These are phyloP conservation scores for Malassezia nana DNA, from an alignment of 1,284 basidiomycete species.

Conservation along the genomic window DNA sequence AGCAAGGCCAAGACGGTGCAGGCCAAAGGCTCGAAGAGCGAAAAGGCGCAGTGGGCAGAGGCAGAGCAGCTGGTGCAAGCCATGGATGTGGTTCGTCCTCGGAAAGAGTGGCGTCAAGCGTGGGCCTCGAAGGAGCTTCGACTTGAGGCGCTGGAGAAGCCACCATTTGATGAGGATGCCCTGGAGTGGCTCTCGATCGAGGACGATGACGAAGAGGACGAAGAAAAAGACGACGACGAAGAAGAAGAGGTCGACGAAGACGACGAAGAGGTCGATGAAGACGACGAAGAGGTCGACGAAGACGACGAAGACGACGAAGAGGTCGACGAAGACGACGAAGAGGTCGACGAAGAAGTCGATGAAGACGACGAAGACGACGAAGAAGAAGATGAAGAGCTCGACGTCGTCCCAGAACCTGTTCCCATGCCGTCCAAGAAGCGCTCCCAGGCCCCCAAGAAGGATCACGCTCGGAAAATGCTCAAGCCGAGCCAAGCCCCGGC, in stretches of 20 bases:
- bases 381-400: constrained; percentile 7
- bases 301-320: constrained; percentile 23
- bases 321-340: constrained; percentile 19
- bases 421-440: constrained; percentile 1
- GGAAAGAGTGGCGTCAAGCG: constrained; percentile 31
- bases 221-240: constrained; percentile 24
- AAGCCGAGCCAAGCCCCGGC: background rate
- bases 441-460: background rate
- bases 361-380: constrained; percentile 16
- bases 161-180: constrained; percentile 21
- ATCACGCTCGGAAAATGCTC: background rate
- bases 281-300: constrained; percentile 27
- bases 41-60: constrained; percentile 15
- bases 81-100: constrained; percentile 15
- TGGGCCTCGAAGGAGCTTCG: constrained; percentile 30
- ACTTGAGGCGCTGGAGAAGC: constrained; percentile 23
- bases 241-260: constrained; percentile 19
- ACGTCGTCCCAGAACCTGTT: background rate
- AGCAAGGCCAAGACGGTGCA: constrained; percentile 8
- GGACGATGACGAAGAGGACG: constrained; percentile 30
- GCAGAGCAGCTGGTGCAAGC: constrained; percentile 13
- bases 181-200: constrained; percentile 16
- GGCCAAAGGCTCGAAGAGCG: constrained; percentile 19
- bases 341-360: constrained; percentile 23
- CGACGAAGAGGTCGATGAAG: constrained; percentile 27